Evolutionary conservation across 768 basidiomycete genomes (phyloP).

Genomic region (Punctularia strigosozonata): DNA sequence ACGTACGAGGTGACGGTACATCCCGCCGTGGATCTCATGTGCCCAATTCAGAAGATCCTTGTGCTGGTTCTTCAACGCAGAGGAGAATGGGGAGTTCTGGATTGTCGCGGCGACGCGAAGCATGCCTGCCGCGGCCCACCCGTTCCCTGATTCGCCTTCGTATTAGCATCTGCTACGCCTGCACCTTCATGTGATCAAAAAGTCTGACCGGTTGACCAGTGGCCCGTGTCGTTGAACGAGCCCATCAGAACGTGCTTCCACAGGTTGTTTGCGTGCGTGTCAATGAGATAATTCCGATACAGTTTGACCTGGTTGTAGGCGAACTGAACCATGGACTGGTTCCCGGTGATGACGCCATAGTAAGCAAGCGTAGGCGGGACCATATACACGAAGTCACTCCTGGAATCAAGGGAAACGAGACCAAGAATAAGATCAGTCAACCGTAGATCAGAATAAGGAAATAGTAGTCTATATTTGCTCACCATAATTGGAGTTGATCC

Average conservation of each 20-base stretch:
- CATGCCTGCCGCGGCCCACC: constrained; percentile 85
- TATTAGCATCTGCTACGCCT: background rate
- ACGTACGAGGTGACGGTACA: constrained; percentile 46
- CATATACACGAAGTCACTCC: constrained; percentile 80
- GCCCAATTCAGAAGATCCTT: constrained; percentile 54
- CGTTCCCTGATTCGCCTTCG: constrained; percentile 45
- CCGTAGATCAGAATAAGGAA: too few relatives aligned
- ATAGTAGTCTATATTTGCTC: too few relatives aligned
- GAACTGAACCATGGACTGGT: constrained; percentile 32
- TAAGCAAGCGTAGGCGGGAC: constrained; percentile 81
- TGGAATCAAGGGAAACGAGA: constrained; percentile 15
- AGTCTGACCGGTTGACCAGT: constrained; percentile 66
- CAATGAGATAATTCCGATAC: constrained; percentile 56
- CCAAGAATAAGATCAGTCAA: too few relatives aligned
- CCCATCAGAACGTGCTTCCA: constrained; percentile 75
- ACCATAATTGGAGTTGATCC: constrained; percentile 65
- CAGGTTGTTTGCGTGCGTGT: constrained; percentile 35
- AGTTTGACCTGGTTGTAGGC: constrained; percentile 29
- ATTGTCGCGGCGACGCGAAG: constrained; percentile 73
- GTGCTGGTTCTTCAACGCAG: constrained; percentile 37
- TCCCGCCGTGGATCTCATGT: constrained; percentile 59
- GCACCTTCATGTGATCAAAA: background rate
- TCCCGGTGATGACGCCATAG: constrained; percentile 53
- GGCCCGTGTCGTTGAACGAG: constrained; percentile 43
- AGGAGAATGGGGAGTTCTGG: constrained; percentile 43